phyloP scores from a whole-genome alignment of 805 yeast genomes.

The Nakazawaea laoshanensis region DNA sequence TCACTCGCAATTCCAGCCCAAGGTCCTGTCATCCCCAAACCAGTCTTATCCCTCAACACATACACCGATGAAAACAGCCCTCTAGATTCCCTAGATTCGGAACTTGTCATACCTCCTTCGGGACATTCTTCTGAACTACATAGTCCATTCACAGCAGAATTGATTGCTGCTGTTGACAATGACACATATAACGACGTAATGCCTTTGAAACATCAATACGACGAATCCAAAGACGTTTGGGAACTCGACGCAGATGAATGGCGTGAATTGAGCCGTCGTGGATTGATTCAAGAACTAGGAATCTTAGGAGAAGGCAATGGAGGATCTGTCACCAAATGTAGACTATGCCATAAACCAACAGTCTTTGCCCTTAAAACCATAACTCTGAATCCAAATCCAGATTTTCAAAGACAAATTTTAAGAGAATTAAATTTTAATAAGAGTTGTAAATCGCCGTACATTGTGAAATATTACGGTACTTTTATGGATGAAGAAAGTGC shows the following conservation, averaged over 20 bases:
- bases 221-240: slow-evolving; percentile 26
- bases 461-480: slow-evolving; percentile 90
- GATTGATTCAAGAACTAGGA: slow-evolving; percentile 59
- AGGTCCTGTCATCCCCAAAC: too few relatives aligned
- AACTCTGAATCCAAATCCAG: slow-evolving; percentile 73
- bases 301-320: slow-evolving; percentile 92
- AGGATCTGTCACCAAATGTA: slow-evolving; percentile 81
- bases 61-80: too few relatives aligned
- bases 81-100: too few relatives aligned
- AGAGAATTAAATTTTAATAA: slow-evolving; percentile 87
- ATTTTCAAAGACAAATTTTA: slow-evolving; percentile 80
- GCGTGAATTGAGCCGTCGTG: slow-evolving; percentile 49
- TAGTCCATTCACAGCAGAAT: slow-evolving; percentile 10
- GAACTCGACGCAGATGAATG: slow-evolving; percentile 69
- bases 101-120: too few relatives aligned
- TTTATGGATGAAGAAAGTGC: slow-evolving; percentile 70
- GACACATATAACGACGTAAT: slow-evolving; percentile 1
- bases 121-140: slow-evolving; percentile 1
- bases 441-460: slow-evolving; percentile 72
- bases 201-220: background rate
- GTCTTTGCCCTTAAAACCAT: slow-evolving; percentile 80
- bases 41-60: too few relatives aligned
- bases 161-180: slow-evolving; percentile 9
- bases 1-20: slow-evolving; percentile 15
- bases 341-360: slow-evolving; percentile 44